Conservation (phyloP, 257 asterid genomes). For the Solanum boliviense region DNA sequence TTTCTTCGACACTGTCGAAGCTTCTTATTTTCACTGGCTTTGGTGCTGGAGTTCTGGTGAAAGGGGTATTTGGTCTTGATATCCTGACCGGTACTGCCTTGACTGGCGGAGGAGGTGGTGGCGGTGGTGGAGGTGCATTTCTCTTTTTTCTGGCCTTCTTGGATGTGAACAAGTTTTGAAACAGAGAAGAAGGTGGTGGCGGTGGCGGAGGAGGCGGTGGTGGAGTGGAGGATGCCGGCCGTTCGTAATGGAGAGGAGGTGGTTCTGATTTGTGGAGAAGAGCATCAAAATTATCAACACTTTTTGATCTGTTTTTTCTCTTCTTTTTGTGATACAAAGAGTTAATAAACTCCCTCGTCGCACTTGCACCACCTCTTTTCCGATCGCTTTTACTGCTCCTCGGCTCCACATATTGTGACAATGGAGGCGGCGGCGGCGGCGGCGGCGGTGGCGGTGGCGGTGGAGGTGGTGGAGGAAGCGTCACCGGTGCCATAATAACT, state of each 20-base stretch:
- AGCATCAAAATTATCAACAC: conserved; percentile 55
- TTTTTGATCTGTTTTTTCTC: conserved; percentile 60
- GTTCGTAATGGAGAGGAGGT: conserved; percentile 27
- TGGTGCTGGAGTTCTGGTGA: conserved; percentile 2
- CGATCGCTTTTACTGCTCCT: conserved; percentile 31
- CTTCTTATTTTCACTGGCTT: conserved; percentile 12
- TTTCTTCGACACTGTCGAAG: conserved; percentile 33
- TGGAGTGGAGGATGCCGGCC: conserved; percentile 31
- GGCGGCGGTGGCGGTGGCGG: conserved; percentile 5
- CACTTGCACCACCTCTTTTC: conserved; percentile 48
- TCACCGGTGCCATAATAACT: conserved; percentile 6
- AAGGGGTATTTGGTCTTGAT: not conserved
- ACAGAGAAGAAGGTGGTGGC: conserved; percentile 39
- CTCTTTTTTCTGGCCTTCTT: conserved; percentile 52
- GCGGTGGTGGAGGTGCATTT: conserved; percentile 29
- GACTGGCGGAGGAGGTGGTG: conserved; percentile 10
- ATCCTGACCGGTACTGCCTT: not conserved
- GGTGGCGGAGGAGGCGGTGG: conserved; percentile 43
- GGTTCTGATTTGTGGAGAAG: conserved; percentile 44
- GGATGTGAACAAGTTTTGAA: conserved; percentile 44
- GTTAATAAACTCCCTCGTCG: conserved; percentile 63
- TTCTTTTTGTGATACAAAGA: conserved; percentile 71
- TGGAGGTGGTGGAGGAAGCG: conserved; percentile 21
- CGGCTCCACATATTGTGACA: conserved; percentile 14
- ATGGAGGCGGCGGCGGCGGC: conserved; percentile 29